These are phyloP conservation scores for Batrachochytrium dendrobatidis DNA, from an alignment of 371 early-diverging fungal species.

Conservation along the genomic window DNA sequence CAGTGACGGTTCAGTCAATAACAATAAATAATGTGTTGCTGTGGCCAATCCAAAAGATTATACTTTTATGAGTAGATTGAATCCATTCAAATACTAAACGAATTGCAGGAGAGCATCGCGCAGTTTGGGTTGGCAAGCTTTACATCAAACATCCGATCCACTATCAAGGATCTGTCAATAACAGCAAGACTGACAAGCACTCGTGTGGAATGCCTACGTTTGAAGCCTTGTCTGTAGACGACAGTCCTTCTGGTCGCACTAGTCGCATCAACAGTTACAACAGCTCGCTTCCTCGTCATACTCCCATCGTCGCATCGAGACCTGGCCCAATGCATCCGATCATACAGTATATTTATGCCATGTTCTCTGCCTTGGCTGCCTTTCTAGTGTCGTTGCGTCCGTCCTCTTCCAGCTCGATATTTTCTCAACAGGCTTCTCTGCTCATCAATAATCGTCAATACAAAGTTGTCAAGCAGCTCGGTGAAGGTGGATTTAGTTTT, in stretches of 20 bases:
- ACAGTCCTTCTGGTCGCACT: too few species aligned
- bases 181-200: too few species aligned
- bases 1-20: too few species aligned
- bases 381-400: neutral
- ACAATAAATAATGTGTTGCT: too few species aligned
- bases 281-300: neutral
- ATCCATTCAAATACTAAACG: too few species aligned
- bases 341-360: neutral
- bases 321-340: neutral
- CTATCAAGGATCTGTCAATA: too few species aligned
- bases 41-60: too few species aligned
- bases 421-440: conserved; percentile 6
- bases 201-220: conserved; percentile 2
- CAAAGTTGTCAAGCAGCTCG: conserved; percentile 22
- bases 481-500: conserved; percentile 42
- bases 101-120: too few species aligned
- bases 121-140: too few species aligned
- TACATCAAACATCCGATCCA: too few species aligned
- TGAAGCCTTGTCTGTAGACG: neutral
- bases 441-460: conserved; percentile 15
- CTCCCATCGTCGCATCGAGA: neutral
- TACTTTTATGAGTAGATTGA: too few species aligned
- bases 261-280: neutral
- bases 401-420: neutral
- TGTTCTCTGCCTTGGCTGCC: neutral